Base-by-base conservation (phyloP, 139 green algal species). In the Haematococcus lacustris region DNA sequence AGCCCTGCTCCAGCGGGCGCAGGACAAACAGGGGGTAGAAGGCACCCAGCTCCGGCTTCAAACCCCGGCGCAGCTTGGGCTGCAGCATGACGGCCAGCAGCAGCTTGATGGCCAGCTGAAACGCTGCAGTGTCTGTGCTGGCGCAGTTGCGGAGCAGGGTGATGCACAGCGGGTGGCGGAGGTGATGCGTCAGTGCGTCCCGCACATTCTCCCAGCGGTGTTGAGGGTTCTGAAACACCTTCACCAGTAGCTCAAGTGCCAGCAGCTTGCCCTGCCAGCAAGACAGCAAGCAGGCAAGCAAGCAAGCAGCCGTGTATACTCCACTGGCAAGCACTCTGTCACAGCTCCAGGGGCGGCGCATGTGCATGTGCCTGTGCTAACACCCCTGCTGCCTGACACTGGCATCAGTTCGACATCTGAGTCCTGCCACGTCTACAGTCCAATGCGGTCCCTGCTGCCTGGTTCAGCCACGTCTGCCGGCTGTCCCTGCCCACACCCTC, bases 171-270 rank as follows among this genome's bases (percentile, higher is more conserved):
- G 91, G 90, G 78, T 91, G 87, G 28, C 88, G 79, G 78, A 97
- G 80, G 78, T 94, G 87, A 43, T 78, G 82, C 39, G 82, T 86
- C 51, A 95, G 91, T 50, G 88, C 77, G 17, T 85, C 71, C 25
- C 83, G 80, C 35, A 90, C 80, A 57, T 86, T 77, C 4, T 82
- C 74, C 91, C 91, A 96, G 73, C 79, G 70, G 76, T 88, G 83
- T 32, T 80, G 78, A 5, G 87, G 82, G 78, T 82, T 88, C 51
- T 78, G 75, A 1, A 89, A 74, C 76, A 87, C 84, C 61, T 91
- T 92, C 50, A 94, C 92, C 35, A 98, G 80, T 76, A 98, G 86
- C 80, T 98, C 94, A 68, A 98, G 80, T 0, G 94, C 89, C 71
- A 98, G 82, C 73, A 96, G 84, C 86, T 96, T 96, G 47, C 91